Percentiles rank a stretch among this genome's conserved stretches.
These are phyloP conservation scores for Trichoderma erinaceum DNA, from an alignment of 495 filamentous ascomycete genomes.

Conservation along the genomic window DNA sequence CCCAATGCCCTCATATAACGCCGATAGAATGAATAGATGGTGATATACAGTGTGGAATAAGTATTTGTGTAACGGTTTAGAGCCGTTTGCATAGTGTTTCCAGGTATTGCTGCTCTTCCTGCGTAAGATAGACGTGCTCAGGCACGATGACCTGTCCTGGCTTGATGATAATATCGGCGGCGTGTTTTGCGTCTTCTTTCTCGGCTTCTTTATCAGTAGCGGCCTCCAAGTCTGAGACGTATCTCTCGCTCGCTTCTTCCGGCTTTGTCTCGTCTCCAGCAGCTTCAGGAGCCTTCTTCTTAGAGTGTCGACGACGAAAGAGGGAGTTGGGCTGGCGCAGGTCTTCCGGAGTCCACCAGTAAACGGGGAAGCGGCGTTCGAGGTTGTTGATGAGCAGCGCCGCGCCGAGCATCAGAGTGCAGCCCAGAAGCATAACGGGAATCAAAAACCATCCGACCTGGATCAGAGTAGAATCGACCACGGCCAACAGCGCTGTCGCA, in stretches of 20 bases:
- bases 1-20: not conserved
- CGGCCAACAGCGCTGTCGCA: slow-evolving; percentile 76
- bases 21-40: not conserved
- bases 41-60: not conserved
- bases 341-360: slow-evolving; percentile 62
- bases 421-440: slow-evolving; percentile 59
- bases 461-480: slow-evolving; percentile 49
- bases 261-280: slow-evolving; percentile 14
- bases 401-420: slow-evolving; percentile 55
- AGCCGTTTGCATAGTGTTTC: slow-evolving; percentile 35
- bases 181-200: slow-evolving; percentile 14
- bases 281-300: not conserved
- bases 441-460: slow-evolving; percentile 69
- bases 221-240: slow-evolving; percentile 14
- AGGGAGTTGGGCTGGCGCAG: slow-evolving; percentile 21
- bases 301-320: not conserved
- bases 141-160: slow-evolving; percentile 30
- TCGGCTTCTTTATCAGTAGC: not conserved
- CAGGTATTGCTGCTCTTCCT: slow-evolving; percentile 36
- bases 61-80: slow-evolving; percentile 16
- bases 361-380: slow-evolving; percentile 66
- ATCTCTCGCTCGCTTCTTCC: slow-evolving; percentile 12
- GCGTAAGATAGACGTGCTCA: slow-evolving; percentile 30
- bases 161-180: slow-evolving; percentile 27
- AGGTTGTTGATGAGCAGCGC: slow-evolving; percentile 73